Base-by-base conservation (phyloP, 2,329 filamentous ascomycete species). In the Pseudogymnoascus verrucosus region DNA sequence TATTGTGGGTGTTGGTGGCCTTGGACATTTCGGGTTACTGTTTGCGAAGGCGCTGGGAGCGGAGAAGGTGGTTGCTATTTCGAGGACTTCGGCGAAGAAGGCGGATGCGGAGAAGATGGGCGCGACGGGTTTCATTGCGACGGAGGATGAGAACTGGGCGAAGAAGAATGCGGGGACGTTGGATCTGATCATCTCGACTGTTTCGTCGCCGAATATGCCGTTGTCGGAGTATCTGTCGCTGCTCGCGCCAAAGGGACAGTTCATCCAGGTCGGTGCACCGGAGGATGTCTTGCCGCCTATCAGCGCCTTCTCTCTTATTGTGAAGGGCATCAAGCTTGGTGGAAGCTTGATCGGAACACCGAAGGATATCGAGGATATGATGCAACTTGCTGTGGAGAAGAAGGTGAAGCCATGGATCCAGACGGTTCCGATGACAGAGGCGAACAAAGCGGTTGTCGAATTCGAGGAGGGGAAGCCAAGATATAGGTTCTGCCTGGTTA, bases 21-120 rank as follows among this genome's bases (percentile, higher is more conserved):
- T 91, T 0, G 88, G 89, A 0, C 88, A 92, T 72, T 83, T 91
- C 66, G 89, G 83, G 0, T 73, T 92, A n/a, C 78, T 89, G 65
- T 91, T 84, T 73, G 85, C 88, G 0, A 84, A 80, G 67, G 89
- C 89, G 0, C 76, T 92, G 2, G 86, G 85, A 10, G 86, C 85
- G 21, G 84, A 89, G 61, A 80, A 80, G 3, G 80, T 85, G 5
- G 84, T 85, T 21, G 85, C 83, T 16, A 81, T 89, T 67, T 85
- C 84, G 7, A 83, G 86, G 66, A 82, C 79, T 0, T 76, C 77
- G 0, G 68, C 74, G 72, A 89, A 89, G 77, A 77, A 74, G 28
- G 78, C 78, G 0, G 84, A 88, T 68, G 83, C 82, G 14, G 75
- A 78, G 67, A 80, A 82, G 65, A 78, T 89, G 61, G 86, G 86